These are phyloP conservation scores for Cephaloascus albidus DNA, from an alignment of 805 yeast species.

Conservation along the genomic window DNA sequence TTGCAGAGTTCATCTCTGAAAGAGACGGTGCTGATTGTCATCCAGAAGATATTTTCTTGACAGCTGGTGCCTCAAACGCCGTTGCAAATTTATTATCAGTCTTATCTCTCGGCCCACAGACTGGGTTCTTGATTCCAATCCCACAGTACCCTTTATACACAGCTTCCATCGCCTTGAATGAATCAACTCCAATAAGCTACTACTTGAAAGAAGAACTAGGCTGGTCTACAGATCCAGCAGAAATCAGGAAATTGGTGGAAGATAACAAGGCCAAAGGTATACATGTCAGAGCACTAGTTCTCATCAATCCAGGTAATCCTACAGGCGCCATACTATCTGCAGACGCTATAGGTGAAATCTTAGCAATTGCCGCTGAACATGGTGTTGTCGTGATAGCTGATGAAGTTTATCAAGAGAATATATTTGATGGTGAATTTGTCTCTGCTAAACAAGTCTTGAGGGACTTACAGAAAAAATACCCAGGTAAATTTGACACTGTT, in stretches of 20 bases:
- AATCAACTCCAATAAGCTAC: conserved; percentile 80
- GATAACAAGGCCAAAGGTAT: conserved; percentile 43
- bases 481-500: conserved; percentile 55
- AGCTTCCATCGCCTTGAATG: conserved; percentile 82
- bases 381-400: conserved; percentile 89
- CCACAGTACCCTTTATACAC: conserved; percentile 98
- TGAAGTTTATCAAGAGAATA: conserved; percentile 94
- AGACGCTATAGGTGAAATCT: conserved; percentile 59
- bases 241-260: conserved; percentile 45
- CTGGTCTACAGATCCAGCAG: conserved; percentile 77
- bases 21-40: conserved; percentile 71
- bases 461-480: conserved; percentile 43
- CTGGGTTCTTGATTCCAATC: conserved; percentile 87
- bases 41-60: conserved; percentile 70
- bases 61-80: conserved; percentile 93
- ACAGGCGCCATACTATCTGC: conserved; percentile 78
- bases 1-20: conserved; percentile 68
- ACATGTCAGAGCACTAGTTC: conserved; percentile 70
- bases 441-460: conserved; percentile 78
- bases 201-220: conserved; percentile 68
- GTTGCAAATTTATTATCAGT: conserved; percentile 73
- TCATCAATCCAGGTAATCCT: conserved; percentile 98
- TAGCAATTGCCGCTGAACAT: conserved; percentile 74
- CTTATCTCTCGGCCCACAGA: conserved; percentile 52
- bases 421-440: conserved; percentile 71